Conservation (phyloP, 2,329 filamentous ascomycete genomes). For the Exophiala xenobiotica region DNA sequence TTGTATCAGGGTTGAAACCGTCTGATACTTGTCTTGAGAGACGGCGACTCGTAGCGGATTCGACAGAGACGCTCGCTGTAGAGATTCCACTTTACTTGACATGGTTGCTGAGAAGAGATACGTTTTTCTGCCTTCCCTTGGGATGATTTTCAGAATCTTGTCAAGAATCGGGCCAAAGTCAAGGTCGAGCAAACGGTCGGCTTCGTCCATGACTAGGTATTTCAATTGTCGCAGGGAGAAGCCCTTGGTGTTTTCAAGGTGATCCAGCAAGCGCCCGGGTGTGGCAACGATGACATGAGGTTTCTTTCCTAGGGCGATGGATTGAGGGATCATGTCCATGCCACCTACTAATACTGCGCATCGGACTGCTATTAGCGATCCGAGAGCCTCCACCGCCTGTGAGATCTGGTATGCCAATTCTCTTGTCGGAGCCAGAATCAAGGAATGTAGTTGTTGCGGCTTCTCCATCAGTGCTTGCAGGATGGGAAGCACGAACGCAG, state of each 20-base stretch:
- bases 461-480: slow-evolving; percentile 87
- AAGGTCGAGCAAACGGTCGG: slow-evolving; percentile 85
- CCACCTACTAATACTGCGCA: slow-evolving; percentile 86
- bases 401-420: slow-evolving; percentile 92
- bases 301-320: slow-evolving; percentile 90
- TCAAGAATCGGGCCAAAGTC: slow-evolving; percentile 92
- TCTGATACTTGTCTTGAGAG: slow-evolving; percentile 81
- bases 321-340: slow-evolving; percentile 90
- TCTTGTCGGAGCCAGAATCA: slow-evolving; percentile 87
- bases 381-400: slow-evolving; percentile 81
- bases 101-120: slow-evolving; percentile 95
- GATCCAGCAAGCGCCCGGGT: slow-evolving; percentile 83
- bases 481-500: slow-evolving; percentile 89
- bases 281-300: slow-evolving; percentile 93
- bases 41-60: slow-evolving; percentile 83
- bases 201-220: slow-evolving; percentile 93
- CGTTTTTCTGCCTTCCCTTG: slow-evolving; percentile 70
- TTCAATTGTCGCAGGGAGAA: slow-evolving; percentile 81
- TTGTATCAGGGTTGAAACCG: slow-evolving; percentile 83
- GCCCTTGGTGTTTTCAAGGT: slow-evolving; percentile 94
- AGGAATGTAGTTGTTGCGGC: slow-evolving; percentile 80
- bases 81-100: slow-evolving; percentile 85
- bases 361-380: slow-evolving; percentile 81
- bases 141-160: slow-evolving; percentile 87
- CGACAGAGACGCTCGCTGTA: slow-evolving; percentile 83